Conservation (phyloP, 805 yeast genomes). For the Wickerhamiella nectarea region DNA sequence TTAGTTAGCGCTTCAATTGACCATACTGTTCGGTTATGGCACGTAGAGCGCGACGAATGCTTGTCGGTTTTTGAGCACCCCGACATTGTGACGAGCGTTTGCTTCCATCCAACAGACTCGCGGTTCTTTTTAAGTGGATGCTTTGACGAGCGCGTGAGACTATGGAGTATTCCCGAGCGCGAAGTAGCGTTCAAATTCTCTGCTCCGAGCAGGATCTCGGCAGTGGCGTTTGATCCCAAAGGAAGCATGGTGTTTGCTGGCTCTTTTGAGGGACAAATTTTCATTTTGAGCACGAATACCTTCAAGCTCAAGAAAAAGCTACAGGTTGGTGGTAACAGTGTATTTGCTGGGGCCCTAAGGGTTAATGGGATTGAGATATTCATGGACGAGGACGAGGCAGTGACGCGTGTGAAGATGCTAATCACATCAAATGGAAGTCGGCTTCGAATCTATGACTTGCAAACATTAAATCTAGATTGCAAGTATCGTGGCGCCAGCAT, state of each 20-base stretch:
- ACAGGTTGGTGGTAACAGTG: constrained; percentile 25
- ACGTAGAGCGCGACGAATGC: constrained; percentile 50
- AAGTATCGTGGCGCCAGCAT: constrained; percentile 64
- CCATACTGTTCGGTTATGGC: constrained; percentile 73
- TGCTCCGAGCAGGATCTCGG: constrained; percentile 56
- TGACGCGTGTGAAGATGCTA: constrained; percentile 29
- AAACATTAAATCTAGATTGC: constrained; percentile 42
- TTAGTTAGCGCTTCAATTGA: constrained; percentile 74
- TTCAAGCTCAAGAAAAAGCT: constrained; percentile 40
- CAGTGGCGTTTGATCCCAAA: constrained; percentile 56
- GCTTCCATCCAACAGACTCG: constrained; percentile 76
- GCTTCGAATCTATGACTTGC: constrained; percentile 49
- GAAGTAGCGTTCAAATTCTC: constrained; percentile 47
- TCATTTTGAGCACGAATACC: constrained; percentile 49
- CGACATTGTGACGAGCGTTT: constrained; percentile 72
- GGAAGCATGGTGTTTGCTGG: constrained; percentile 52
- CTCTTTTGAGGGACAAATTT: constrained; percentile 61
- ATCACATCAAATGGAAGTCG: constrained; percentile 76
- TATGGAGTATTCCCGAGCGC: constrained; percentile 78
- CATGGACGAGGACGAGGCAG: constrained; percentile 11
- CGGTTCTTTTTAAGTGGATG: constrained; percentile 76
- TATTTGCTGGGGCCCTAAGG: constrained; percentile 37
- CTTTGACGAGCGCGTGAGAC: constrained; percentile 54
- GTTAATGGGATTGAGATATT: constrained; percentile 63
- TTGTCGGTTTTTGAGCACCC: constrained; percentile 53